Conservation (phyloP, 2,329 filamentous ascomycete species). For the Fusarium pseudograminearum region DNA sequence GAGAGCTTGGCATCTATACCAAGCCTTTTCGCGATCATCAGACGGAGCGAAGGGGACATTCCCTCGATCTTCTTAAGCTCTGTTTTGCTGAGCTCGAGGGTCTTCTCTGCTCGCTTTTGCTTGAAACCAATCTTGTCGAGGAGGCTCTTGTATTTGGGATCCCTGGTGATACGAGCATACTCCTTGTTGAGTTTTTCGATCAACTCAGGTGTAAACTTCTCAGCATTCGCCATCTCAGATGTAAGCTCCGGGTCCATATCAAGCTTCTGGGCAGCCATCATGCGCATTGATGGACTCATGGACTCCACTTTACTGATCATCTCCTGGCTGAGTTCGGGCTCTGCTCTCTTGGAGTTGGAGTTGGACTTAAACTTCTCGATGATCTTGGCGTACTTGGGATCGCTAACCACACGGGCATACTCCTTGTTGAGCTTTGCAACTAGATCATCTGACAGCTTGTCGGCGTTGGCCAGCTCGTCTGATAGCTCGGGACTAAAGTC, state of each 20-base stretch:
- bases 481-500: background rate
- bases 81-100: background rate
- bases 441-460: background rate
- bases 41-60: background rate
- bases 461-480: background rate
- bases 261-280: background rate
- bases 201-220: background rate
- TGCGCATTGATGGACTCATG: background rate
- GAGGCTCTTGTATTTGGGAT: background rate
- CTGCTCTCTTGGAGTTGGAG: background rate
- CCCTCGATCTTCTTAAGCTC: background rate
- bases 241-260: background rate
- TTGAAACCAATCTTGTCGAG: background rate
- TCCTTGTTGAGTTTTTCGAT: background rate
- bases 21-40: background rate
- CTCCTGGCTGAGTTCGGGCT: background rate
- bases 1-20: background rate
- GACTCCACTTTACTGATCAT: background rate
- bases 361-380: no score
- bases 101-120: background rate
- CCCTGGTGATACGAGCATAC: background rate
- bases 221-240: background rate
- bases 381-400: background rate
- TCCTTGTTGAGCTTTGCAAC: constrained; percentile 1
- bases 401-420: background rate